phyloP scores from a whole-genome alignment of 306 rosid species.

The Fragaria iinumae region DNA sequence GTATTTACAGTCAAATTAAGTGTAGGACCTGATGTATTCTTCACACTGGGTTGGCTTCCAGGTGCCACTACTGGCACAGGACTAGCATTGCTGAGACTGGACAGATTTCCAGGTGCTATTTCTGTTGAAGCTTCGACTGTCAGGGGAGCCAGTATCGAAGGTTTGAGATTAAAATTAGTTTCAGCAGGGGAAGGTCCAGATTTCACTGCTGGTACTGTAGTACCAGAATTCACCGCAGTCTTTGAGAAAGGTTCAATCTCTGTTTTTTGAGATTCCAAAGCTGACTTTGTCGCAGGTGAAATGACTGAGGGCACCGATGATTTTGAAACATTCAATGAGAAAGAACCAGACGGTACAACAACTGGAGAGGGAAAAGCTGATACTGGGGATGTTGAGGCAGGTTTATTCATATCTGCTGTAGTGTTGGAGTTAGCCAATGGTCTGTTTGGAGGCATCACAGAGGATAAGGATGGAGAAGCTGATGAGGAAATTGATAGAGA shows the following conservation, averaged over 20 bases:
- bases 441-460: constrained; percentile 33
- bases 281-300: constrained; percentile 25
- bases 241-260: constrained; percentile 40
- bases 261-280: constrained; percentile 33
- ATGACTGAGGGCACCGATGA: constrained; percentile 16
- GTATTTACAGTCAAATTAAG: constrained; percentile 30
- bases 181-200: constrained; percentile 32
- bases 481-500: constrained; percentile 34
- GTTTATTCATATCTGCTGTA: constrained; percentile 29
- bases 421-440: constrained; percentile 30
- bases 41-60: constrained; percentile 25
- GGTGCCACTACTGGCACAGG: constrained; percentile 28
- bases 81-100: constrained; percentile 21
- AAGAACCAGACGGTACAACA: constrained; percentile 18
- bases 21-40: constrained; percentile 25
- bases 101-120: constrained; percentile 27
- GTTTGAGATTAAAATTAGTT: constrained; percentile 37
- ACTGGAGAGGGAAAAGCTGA: constrained; percentile 31
- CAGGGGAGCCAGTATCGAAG: constrained; percentile 22
- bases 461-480: constrained; percentile 34
- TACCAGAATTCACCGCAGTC: constrained; percentile 32
- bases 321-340: constrained; percentile 35
- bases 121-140: constrained; percentile 19
- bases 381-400: constrained; percentile 33
- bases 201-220: constrained; percentile 27